phyloP scores from a whole-genome alignment of 805 yeast species.

The Metschnikowia orientalis region DNA sequence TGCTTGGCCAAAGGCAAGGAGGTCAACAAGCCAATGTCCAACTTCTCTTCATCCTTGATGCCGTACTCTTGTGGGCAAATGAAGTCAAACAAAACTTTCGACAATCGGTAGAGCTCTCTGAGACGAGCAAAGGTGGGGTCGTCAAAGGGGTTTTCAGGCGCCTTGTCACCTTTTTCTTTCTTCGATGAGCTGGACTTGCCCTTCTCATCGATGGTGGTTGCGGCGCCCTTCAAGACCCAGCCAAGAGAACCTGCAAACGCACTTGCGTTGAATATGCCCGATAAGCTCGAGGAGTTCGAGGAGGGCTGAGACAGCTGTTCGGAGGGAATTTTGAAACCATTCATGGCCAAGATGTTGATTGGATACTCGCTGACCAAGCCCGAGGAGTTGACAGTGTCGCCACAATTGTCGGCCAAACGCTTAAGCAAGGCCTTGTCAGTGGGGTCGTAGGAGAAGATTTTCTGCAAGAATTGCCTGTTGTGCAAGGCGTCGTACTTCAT shows the following conservation, averaged over 20 bases:
- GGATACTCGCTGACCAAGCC: conserved; percentile 68
- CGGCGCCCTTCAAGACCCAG: conserved; percentile 57
- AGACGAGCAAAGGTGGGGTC: conserved; percentile 73
- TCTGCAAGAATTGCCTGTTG: conserved; percentile 82
- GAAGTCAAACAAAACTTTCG: conserved; percentile 92
- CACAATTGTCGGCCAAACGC: conserved; percentile 37
- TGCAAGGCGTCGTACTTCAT: conserved; percentile 98
- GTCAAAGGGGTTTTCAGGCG: conserved; percentile 53
- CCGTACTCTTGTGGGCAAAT: conserved; percentile 99
- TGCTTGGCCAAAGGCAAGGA: conserved; percentile 91
- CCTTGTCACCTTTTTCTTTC: conserved; percentile 11
- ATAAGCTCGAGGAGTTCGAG: conserved; percentile 20
- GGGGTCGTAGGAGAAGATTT: conserved; percentile 67
- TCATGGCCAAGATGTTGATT: conserved; percentile 69
- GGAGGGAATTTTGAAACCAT: conserved; percentile 62
- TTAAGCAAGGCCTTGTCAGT: conserved; percentile 33
- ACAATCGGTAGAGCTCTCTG: conserved; percentile 82
- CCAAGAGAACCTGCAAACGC: conserved; percentile 64
- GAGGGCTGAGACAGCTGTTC: conserved; percentile 19
- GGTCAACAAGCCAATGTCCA: conserved; percentile 92
- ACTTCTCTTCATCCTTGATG: conserved; percentile 88
- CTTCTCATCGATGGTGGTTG: conserved; percentile 15
- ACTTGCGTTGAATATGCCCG: conserved; percentile 18
- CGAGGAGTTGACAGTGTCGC: conserved; percentile 43
- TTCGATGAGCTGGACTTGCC: conserved; percentile 14